Base-by-base conservation (phyloP, 768 basidiomycete species). In the Collybiopsis confluens region DNA sequence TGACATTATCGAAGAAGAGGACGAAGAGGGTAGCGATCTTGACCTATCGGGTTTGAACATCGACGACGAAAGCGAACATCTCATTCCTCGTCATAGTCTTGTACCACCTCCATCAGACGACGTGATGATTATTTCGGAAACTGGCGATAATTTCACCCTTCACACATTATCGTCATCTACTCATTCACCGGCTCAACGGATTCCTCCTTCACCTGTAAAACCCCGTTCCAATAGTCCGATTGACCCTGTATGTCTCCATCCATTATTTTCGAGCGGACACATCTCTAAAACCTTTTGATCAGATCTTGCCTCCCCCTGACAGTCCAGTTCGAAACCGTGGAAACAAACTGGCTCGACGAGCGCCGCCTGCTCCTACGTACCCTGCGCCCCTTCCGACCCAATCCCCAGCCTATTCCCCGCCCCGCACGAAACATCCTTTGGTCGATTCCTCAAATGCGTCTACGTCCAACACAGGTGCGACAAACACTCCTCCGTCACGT, bases 141-240 rank as follows among this genome's bases (percentile, higher is more conserved):
- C 44, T 40, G 49, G 57, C 4, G 38, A 48, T 28, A 13, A 55
- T 33, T 55, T 58, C n/a, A 52, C 54, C 1, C 13, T 58, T 2
- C 36, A 53, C 16, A 55, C 57, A 24, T 21, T n/a, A n/a, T n/a
- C n/a, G n/a, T n/a, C 30, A 11, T 48, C 47, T 24, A 36, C n/a
- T 9, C 0, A 23, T 15, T 37, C 36, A 23, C 5, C 33, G 15
- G 35, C 33, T 0, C 41, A 23, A 41, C 50, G 50, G 8, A 52
- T 52, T 15, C 26, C 30, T 4, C 41, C 38, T 41, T 41, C 41
- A 18, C 41, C 49, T 18, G 23, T 40, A 6, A 6, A 9, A 20
- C 20, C 46, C 30, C 46, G 46, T 5, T 47, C 46, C n/a, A 9
- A 24, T 0, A 47, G 46, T 16, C 46, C 47, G 16, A 33, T 48